Percentiles rank a stretch among this genome's conserved stretches.
Evolutionary conservation across 441 rosid species (phyloP).

Genomic region (Viola pubescens): DNA sequence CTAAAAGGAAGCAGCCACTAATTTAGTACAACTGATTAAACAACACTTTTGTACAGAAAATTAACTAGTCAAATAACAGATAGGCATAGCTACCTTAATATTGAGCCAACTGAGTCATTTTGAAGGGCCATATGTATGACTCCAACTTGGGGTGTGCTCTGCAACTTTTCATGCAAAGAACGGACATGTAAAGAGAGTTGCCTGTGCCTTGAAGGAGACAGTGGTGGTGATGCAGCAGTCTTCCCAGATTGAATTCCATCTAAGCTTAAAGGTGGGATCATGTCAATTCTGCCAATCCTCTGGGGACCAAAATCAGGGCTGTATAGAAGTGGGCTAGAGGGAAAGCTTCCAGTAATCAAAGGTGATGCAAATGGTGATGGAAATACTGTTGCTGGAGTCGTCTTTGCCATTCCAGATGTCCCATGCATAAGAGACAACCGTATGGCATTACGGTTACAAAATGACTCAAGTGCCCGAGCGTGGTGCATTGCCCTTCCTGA

Average conservation of each 20-base stretch:
- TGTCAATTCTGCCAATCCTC: constrained; percentile 64
- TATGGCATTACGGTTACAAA: constrained; percentile 63
- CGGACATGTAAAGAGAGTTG: constrained; percentile 64
- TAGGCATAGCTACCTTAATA: constrained; percentile 56
- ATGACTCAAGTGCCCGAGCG: constrained; percentile 89
- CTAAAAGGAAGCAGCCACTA: constrained; percentile 29
- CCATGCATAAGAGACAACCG: constrained; percentile 57
- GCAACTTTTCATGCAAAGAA: constrained; percentile 87
- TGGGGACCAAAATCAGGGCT: constrained; percentile 78
- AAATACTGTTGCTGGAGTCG: constrained; percentile 48
- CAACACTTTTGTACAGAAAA: constrained; percentile 8
- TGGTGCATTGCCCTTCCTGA: constrained; percentile 73
- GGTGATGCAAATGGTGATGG: constrained; percentile 90
- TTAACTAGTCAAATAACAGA: constrained; percentile 4
- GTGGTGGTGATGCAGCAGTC: constrained; percentile 53
- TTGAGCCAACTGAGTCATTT: constrained; percentile 69
- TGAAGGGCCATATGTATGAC: constrained; percentile 87
- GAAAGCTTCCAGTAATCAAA: constrained; percentile 83
- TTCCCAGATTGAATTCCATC: constrained; percentile 64
- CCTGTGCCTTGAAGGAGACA: constrained; percentile 62
- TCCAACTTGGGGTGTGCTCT: constrained; percentile 85
- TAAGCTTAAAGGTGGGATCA: constrained; percentile 91
- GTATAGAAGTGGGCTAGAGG: constrained; percentile 76
- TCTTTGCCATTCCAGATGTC: constrained; percentile 45
- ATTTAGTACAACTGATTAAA: constrained; percentile 20